Conservation (phyloP, 2,329 filamentous ascomycete genomes). For the Daldinia sp. region DNA sequence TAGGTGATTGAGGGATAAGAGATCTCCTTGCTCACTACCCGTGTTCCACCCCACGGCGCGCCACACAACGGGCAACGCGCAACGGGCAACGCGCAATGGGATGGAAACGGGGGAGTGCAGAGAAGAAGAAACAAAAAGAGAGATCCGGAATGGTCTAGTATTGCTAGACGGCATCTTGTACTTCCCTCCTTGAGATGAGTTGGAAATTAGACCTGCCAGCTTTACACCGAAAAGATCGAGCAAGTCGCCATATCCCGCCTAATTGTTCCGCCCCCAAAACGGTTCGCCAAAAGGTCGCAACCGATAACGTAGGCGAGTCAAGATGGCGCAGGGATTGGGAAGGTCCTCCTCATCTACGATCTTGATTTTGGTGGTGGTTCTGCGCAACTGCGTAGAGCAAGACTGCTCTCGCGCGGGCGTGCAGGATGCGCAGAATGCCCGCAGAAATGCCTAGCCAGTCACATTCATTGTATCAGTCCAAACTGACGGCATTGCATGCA, state of each 20-base stretch:
- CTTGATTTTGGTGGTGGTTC: slow-evolving; percentile 33
- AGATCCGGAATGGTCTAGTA: slow-evolving; percentile 31
- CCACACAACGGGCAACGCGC: slow-evolving; percentile 20
- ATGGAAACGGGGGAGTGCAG: slow-evolving; percentile 14
- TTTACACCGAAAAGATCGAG: slow-evolving; percentile 43
- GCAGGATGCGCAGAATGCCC: slow-evolving; percentile 34
- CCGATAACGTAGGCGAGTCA: slow-evolving; percentile 16
- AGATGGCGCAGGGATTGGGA: slow-evolving; percentile 23
- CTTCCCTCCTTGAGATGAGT: slow-evolving; percentile 38
- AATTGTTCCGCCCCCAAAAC: slow-evolving; percentile 25
- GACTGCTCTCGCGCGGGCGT: slow-evolving; percentile 29
- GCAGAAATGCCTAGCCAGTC: slow-evolving; percentile 27
- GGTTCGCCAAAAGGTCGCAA: slow-evolving; percentile 32
- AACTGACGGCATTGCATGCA: slow-evolving; percentile 13
- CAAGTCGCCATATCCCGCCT: slow-evolving; percentile 23
- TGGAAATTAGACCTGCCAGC: slow-evolving; percentile 33
- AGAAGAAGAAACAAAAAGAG: slow-evolving; percentile 22
- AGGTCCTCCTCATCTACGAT: slow-evolving; percentile 28
- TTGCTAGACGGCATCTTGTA: slow-evolving; percentile 39
- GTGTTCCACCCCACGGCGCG: not conserved
- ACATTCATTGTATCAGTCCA: slow-evolving; percentile 9
- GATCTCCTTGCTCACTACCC: slow-evolving; percentile 34
- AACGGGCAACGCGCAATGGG: slow-evolving; percentile 36
- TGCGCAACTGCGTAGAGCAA: slow-evolving; percentile 36
- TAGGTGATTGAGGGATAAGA: not conserved